phyloP scores from a whole-genome alignment of 768 basidiomycete genomes.

The Termitomyces sp. region DNA sequence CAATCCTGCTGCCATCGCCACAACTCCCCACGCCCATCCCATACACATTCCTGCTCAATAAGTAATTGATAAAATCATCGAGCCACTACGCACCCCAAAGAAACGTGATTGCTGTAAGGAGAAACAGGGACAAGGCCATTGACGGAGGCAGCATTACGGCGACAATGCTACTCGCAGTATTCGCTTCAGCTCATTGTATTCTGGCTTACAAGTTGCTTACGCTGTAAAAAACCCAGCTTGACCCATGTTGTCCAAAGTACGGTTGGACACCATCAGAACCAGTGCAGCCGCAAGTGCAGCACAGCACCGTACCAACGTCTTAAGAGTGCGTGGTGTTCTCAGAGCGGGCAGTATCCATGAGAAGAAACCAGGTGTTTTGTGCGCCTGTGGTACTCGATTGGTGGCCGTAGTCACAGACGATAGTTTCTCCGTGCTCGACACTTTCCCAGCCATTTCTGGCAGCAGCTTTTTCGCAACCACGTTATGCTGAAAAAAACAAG shows the following conservation, averaged over 20 bases:
- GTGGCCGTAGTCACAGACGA: neutral
- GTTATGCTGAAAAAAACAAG: neutral
- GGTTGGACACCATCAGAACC: constrained; percentile 28
- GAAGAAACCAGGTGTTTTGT: constrained; percentile 15
- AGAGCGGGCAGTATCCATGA: constrained; percentile 29
- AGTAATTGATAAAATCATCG: neutral
- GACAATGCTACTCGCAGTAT: constrained; percentile 25
- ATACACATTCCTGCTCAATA: constrained; percentile 29
- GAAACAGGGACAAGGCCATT: constrained; percentile 32
- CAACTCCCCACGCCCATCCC: constrained; percentile 43
- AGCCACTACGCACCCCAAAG: constrained; percentile 24
- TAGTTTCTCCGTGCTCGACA: neutral
- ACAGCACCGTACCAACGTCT: constrained; percentile 36
- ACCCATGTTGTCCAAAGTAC: constrained; percentile 30
- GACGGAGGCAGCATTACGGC: constrained; percentile 34
- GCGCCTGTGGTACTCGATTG: neutral
- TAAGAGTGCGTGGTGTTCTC: constrained; percentile 27
- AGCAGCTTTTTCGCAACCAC: neutral
- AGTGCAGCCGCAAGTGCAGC: constrained; percentile 25
- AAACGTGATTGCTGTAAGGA: constrained; percentile 26
- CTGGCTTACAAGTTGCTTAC: constrained; percentile 15
- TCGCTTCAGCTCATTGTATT: neutral
- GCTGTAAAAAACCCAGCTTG: constrained; percentile 36
- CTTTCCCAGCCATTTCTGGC: constrained; percentile 9
- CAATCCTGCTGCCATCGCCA: constrained; percentile 36